Base-by-base conservation (phyloP, 1,284 basidiomycete species). In the Xanthoconium separans region DNA sequence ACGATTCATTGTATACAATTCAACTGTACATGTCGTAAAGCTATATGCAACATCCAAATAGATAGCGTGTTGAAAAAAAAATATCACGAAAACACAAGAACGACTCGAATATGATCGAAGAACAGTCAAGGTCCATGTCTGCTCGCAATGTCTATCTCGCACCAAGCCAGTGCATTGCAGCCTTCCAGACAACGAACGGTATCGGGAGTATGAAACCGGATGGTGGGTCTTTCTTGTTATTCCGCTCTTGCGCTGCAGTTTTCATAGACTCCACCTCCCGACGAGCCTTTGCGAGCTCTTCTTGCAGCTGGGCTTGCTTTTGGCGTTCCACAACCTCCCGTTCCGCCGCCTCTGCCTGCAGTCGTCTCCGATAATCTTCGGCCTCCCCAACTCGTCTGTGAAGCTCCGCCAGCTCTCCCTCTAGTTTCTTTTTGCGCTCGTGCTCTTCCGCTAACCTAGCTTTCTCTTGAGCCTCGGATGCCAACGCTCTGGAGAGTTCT, bases 101-200 rank as follows among this genome's bases (percentile, higher is more conserved):
- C 34, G 43, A 22, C 4, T 22, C 22, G 3, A 54, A 51, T 20
- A 40, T 15, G 30, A 40, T 43, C 44, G 16, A 53, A 20, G 24
- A 44, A 33, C 33, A 18, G 20, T 27, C 12, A 12, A 18, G 8
- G 11, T 41, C 45, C 4, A 18, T 20, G 31, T 29, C 45, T 36
- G n/a, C 20, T 29, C 8, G 15, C 30, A 50, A 33, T 29, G 47
- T 48, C 47, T 62, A 70, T 50, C 69, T 59, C 40, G 50, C 64
- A 55, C 66, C 66, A 18, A 72, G 49, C 69, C 70, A 69, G 20
- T 65, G 57, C 70, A 69, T 60, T 3, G 66, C 66, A 6, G 66
- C 66, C 20, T 55, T 69, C 66, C 66, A 69, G 10, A 69, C 65
- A 20, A 69, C 70, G 41, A 72, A 69, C 9, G 67, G 69, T 53